Percentiles rank a stretch among this genome's conserved stretches.
Evolutionary conservation across 2,329 filamentous ascomycete genomes (phyloP).

Genomic region (Alternaria postmessia): DNA sequence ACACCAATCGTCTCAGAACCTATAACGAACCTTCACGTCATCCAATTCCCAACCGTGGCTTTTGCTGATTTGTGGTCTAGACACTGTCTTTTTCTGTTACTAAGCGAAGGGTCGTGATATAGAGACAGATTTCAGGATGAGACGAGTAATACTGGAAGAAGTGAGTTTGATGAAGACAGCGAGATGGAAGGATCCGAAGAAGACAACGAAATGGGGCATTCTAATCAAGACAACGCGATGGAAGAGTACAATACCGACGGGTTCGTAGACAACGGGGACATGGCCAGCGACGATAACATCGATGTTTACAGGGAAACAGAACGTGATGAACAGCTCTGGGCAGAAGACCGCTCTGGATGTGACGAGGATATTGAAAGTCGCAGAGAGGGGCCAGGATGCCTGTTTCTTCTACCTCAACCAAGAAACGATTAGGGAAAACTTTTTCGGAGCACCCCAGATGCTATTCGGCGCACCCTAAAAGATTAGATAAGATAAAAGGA

Average conservation of each 20-base stretch:
- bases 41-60: neutral
- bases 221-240: too few relatives aligned
- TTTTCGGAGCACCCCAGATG: too few relatives aligned
- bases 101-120: neutral
- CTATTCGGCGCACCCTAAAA: too few relatives aligned
- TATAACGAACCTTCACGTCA: neutral
- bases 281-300: too few relatives aligned
- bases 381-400: neutral
- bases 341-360: too few relatives aligned
- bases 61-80: neutral
- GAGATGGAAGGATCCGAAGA: neutral
- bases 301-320: too few relatives aligned
- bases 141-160: neutral
- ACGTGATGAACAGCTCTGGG: too few relatives aligned
- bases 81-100: neutral
- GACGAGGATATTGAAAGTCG: too few relatives aligned
- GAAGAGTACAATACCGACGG: too few relatives aligned
- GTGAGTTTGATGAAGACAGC: neutral
- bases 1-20: neutral
- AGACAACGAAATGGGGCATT: too few relatives aligned
- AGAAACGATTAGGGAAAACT: neutral
- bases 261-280: too few relatives aligned
- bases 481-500: too few relatives aligned
- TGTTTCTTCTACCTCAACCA: neutral
- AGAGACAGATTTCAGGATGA: neutral